These are phyloP conservation scores for Mentha longifolia DNA, from an alignment of 257 asterid species.

Conservation along the genomic window DNA sequence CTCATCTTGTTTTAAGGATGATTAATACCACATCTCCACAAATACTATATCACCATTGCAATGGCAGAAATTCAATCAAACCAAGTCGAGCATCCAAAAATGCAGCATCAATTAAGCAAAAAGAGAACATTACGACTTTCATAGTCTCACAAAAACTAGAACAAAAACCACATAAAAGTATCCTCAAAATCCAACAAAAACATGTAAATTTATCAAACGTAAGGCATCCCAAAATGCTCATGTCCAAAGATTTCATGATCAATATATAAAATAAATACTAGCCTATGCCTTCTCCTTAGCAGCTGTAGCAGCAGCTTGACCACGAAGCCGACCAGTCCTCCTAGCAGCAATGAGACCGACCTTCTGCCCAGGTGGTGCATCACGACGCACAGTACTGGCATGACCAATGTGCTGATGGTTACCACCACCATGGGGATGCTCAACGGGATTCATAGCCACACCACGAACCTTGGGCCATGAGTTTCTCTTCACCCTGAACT, in stretches of 20 bases:
- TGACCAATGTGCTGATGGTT: slow-evolving; percentile 70
- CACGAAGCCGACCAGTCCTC: slow-evolving; percentile 67
- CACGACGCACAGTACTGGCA: slow-evolving; percentile 67
- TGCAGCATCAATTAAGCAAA: not conserved
- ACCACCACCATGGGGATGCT: slow-evolving; percentile 82
- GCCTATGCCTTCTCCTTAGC: slow-evolving; percentile 47
- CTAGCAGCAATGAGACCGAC: slow-evolving; percentile 70
- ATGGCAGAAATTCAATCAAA: no score
- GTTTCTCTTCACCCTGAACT: slow-evolving; percentile 68
- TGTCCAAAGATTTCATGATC: not conserved
- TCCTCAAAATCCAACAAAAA: not conserved
- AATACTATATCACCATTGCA: no score
- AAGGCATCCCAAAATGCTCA: not conserved
- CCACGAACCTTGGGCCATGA: slow-evolving; percentile 74
- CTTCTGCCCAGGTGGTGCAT: slow-evolving; percentile 71
- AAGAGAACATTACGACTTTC: slow-evolving; percentile 1
- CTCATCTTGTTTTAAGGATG: no score
- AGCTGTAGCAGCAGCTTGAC: slow-evolving; percentile 69
- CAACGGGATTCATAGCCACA: slow-evolving; percentile 73
- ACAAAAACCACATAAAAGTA: not conserved
- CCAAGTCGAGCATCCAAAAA: no score
- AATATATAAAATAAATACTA: not conserved
- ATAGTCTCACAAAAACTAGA: slow-evolving; percentile 17
- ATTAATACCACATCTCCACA: no score
- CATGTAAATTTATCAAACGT: not conserved